Evolutionary conservation across 306 rosid genomes (phyloP), one percentile per base, ranked within the genome.

Genomic region (Styphnolobium japonicum): DNA sequence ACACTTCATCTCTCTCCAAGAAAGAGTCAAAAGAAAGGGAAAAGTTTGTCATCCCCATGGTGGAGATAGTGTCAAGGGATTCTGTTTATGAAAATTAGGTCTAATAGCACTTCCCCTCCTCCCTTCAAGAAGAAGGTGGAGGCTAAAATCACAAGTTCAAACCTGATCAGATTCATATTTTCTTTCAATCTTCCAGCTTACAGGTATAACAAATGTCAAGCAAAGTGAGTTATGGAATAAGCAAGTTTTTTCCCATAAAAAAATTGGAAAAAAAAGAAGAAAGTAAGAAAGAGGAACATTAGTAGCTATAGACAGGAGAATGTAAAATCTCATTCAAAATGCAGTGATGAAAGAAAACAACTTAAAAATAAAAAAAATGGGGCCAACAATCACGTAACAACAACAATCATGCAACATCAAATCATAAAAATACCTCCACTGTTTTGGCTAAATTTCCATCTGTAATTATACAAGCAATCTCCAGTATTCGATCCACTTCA

Each of bases 381-480:
- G n/a, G n/a, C n/a, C n/a, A n/a, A n/a, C n/a, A 29, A 40, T 18
- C 22, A 49, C 57, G 5, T 15, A 43, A 75, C n/a, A 58, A 10
- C 51, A 78, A 22, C 7, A 10, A 78, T 2, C 15, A 18, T 37
- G 39, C 11, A 67, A 43, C 7, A 45, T 48, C 58, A 78, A 79
- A 81, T 49, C 63, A 60, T 10, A 63, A 76, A 76, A 45, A 67
- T 89, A 95, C 98, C 98, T 95, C 98, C 29, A 88, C 60, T 0
- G 83, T 71, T 85, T 92, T 95, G 86, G 87, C 83, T 77, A 95
- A 86, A 57, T 42, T 84, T 45, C 98, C 98, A 81, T 95, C 94
- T 52, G 98, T 89, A 55, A 92, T 71, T 73, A 95, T 91, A 78
- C 98, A 95, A 74, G 98, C 98, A 85, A 95, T 92, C 90, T 95